These are phyloP conservation scores for Trichoderma cornu-damae DNA, from an alignment of 2,329 filamentous ascomycete species.

Conservation along the genomic window DNA sequence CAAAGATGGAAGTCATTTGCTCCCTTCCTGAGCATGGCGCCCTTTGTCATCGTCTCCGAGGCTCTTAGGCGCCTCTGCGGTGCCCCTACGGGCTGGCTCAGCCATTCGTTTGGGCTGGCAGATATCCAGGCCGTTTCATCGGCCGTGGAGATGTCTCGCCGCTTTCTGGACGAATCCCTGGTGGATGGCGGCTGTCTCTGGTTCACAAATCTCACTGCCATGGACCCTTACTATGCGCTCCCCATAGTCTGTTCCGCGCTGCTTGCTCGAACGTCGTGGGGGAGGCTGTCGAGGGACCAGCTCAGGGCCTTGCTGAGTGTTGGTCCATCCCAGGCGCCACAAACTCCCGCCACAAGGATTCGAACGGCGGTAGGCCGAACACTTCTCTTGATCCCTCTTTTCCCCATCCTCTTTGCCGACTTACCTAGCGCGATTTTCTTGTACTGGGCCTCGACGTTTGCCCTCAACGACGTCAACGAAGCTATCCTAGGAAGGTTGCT, in stretches of 20 bases:
- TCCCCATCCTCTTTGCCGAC: constrained; percentile 34
- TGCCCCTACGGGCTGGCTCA: constrained; percentile 30
- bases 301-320: constrained; percentile 28
- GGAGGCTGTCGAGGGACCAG: constrained; percentile 27
- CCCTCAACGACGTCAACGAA: constrained; percentile 33
- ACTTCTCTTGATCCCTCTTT: constrained; percentile 31
- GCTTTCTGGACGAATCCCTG: constrained; percentile 38
- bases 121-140: constrained; percentile 23
- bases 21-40: constrained; percentile 39
- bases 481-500: constrained; percentile 27
- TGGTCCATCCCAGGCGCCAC: constrained; percentile 18
- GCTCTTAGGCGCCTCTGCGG: constrained; percentile 43
- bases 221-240: constrained; percentile 48
- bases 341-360: constrained; percentile 23
- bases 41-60: constrained; percentile 49
- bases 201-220: constrained; percentile 49
- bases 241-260: constrained; percentile 36
- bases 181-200: constrained; percentile 48
- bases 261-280: constrained; percentile 30
- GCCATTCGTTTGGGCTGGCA: constrained; percentile 30
- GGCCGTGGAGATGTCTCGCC: constrained; percentile 25
- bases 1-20: constrained; percentile 45
- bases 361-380: constrained; percentile 29
- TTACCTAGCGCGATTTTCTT: constrained; percentile 39
- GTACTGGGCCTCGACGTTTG: constrained; percentile 38